phyloP scores from a whole-genome alignment of 768 basidiomycete species.

The Steccherinum ochraceum region DNA sequence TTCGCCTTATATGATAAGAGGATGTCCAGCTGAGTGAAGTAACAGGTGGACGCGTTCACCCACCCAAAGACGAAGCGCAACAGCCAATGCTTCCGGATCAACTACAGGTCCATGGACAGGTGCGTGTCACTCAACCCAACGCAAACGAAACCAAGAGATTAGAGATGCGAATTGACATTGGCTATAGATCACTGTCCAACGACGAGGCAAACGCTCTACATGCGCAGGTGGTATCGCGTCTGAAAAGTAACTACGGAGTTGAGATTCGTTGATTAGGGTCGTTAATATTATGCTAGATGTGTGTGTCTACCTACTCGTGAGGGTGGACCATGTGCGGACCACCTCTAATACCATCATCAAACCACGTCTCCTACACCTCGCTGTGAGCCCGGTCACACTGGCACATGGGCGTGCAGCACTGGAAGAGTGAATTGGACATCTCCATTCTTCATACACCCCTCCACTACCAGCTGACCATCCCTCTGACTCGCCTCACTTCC shows the following conservation, averaged over 20 bases:
- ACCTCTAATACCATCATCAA: conserved; percentile 11
- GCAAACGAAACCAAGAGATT: not conserved
- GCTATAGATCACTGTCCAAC: conserved; percentile 74
- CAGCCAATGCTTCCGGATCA: conserved; percentile 85
- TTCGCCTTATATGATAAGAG: not conserved
- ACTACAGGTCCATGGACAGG: conserved; percentile 97
- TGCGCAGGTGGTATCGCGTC: conserved; percentile 44
- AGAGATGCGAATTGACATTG: not conserved
- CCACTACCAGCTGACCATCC: not conserved
- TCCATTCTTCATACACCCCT: not conserved
- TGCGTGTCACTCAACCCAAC: conserved; percentile 28
- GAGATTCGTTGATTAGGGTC: conserved; percentile 72
- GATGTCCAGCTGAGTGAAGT: not conserved
- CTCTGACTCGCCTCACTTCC: not conserved
- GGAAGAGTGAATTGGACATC: not conserved
- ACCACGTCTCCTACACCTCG: not conserved
- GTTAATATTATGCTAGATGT: conserved; percentile 17
- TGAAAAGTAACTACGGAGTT: conserved; percentile 65
- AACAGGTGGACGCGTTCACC: conserved; percentile 82
- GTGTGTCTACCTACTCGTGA: not conserved
- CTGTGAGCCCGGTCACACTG: too few relatives aligned
- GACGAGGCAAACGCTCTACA: conserved; percentile 87
- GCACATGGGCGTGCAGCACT: too few relatives aligned
- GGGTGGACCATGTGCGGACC: not conserved
- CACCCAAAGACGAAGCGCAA: conserved; percentile 82